Evolutionary conservation across 2,329 filamentous ascomycete species (phyloP).

Genomic region (Phyllosticta citriasiana): DNA sequence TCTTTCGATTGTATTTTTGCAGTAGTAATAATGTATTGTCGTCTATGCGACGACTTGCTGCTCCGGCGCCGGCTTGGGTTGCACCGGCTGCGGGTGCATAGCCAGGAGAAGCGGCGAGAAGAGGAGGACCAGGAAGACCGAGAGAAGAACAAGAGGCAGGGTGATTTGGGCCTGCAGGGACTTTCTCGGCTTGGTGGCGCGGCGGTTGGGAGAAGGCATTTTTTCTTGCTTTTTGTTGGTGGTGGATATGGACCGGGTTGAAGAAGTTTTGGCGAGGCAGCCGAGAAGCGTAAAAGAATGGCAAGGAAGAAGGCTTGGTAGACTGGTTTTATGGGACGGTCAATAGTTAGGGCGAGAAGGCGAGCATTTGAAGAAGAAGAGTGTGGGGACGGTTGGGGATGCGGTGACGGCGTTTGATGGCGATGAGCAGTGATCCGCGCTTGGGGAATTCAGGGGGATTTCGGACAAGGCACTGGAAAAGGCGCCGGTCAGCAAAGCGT

Average conservation of each 20-base stretch:
- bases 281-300: neutral
- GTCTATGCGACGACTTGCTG: conserved; percentile 1
- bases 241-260: neutral
- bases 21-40: neutral
- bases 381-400: neutral
- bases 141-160: conserved; percentile 1
- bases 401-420: neutral
- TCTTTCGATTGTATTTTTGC: neutral
- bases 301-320: neutral
- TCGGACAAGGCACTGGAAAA: neutral
- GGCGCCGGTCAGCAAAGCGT: neutral
- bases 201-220: neutral
- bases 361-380: neutral
- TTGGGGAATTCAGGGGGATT: neutral
- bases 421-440: neutral
- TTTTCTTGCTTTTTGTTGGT: neutral
- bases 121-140: conserved; percentile 6
- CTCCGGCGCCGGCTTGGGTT: neutral
- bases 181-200: neutral
- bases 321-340: neutral
- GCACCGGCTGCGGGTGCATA: conserved; percentile 6
- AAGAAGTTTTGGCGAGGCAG: neutral
- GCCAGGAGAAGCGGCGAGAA: conserved; percentile 8
- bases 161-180: conserved; percentile 6
- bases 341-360: neutral